These are phyloP conservation scores for Monosporascus sp. DNA, from an alignment of 2,329 filamentous ascomycete genomes.

Conservation along the genomic window DNA sequence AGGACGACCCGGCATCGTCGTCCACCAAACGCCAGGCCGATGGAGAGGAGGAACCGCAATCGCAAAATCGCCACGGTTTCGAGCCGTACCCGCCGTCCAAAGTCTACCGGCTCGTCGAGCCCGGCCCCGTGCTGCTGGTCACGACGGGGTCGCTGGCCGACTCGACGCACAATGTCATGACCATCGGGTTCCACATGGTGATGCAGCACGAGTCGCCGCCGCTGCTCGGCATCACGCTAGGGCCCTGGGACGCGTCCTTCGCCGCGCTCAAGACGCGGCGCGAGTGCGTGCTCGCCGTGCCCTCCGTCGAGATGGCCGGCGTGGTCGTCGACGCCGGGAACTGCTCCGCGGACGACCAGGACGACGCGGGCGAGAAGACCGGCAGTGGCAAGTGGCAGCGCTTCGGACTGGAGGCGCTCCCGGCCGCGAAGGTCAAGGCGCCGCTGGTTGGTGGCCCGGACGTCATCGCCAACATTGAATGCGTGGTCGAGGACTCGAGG, in stretches of 20 bases:
- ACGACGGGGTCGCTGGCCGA: slow-evolving; percentile 27
- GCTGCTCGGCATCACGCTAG: slow-evolving; percentile 26
- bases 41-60: slow-evolving; percentile 1
- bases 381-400: slow-evolving; percentile 22
- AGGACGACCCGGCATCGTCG: slow-evolving; percentile 4
- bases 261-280: slow-evolving; percentile 20
- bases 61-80: slow-evolving; percentile 7
- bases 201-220: slow-evolving; percentile 29
- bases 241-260: slow-evolving; percentile 30
- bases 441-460: slow-evolving; percentile 26
- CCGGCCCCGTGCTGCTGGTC: slow-evolving; percentile 29
- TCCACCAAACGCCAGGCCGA: slow-evolving; percentile 5
- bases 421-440: slow-evolving; percentile 23
- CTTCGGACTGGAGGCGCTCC: slow-evolving; percentile 24
- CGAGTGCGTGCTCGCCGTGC: slow-evolving; percentile 30
- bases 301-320: slow-evolving; percentile 24
- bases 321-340: slow-evolving; percentile 29
- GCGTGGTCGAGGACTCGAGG: slow-evolving; percentile 28
- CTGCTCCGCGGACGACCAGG: slow-evolving; percentile 18
- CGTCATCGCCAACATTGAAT: slow-evolving; percentile 30
- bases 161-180: slow-evolving; percentile 31
- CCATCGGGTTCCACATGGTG: slow-evolving; percentile 33
- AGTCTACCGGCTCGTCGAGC: slow-evolving; percentile 30
- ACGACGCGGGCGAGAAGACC: not conserved
- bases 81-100: slow-evolving; percentile 20